Evolutionary conservation across 1,284 basidiomycete genomes (phyloP), one percentile per base, ranked within the genome.

Genomic region (Spongispora temasekensis): DNA sequence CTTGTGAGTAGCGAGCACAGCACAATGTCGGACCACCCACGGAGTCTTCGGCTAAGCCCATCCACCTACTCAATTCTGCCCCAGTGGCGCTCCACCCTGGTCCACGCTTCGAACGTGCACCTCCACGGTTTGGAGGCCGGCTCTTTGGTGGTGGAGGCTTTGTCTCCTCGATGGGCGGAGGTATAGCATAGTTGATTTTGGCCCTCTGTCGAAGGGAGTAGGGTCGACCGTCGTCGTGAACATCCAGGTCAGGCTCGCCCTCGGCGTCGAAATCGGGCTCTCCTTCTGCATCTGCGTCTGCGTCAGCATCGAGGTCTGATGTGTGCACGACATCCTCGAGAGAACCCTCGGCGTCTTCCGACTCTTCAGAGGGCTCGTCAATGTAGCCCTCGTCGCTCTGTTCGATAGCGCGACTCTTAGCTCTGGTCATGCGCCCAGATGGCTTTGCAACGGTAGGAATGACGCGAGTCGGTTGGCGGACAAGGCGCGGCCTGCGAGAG

Each of bases 11-110:
- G 48, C 0, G 55, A 35, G 21, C 35, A 37, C 46, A 25, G 7
- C 40, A 42, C 5, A n/a, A 58, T 21, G 62, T 40, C 30, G 59
- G 46, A 40, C 42, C 27, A 76, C 84, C 53, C 61, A 89, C 86
- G 23, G 90, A 91, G 69, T 93, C 90, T 66, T 90, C 87, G 1
- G 80, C 85, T 23, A 88, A 83, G 13, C 89, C 89, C 84, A 93
- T 88, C 83, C 87, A 88, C 59, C 83, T 79, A 52, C 88, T 86
- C 34, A 92, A 73, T 73, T 91, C 89, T 1, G 89, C 86, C 25
- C 91, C 91, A 51, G 75, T 84, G 5, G 86, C 89, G 72, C 89
- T 92, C 89, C 90, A 92, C 4, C 90, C 89, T 23, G 85, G 82
- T 9, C 79, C 79, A 58, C 73, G 73, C 66, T 78, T 82, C 40